phyloP scores from a whole-genome alignment of 192 early-diverging fungal genomes.

The Backusella macrospora region DNA sequence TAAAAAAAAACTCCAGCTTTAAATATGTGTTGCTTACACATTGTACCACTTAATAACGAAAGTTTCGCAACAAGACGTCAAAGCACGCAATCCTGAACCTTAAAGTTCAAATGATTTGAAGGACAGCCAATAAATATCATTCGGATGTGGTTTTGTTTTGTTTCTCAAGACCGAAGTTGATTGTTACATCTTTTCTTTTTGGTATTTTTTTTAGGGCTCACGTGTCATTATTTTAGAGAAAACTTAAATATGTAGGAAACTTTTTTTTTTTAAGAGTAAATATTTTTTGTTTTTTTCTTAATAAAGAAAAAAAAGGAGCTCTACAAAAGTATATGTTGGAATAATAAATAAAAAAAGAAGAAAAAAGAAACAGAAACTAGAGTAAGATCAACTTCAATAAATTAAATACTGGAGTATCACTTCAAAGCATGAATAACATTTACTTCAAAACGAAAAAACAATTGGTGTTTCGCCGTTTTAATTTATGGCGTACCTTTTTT shows the following conservation, averaged over 20 bases:
- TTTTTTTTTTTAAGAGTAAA: not conserved
- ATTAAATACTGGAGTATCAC: too few species aligned
- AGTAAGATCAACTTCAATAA: not conserved
- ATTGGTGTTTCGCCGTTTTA: constrained; percentile 8
- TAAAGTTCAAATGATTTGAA: constrained; percentile 13
- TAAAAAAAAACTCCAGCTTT: not conserved
- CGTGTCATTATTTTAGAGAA: not conserved
- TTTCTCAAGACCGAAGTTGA: constrained; percentile 12
- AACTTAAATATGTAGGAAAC: not conserved
- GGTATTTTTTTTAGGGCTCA: not conserved
- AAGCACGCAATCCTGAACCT: constrained; percentile 23
- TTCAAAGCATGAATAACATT: not conserved
- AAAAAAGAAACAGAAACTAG: not conserved
- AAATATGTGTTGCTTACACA: constrained; percentile 2
- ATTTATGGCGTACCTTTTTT: not conserved
- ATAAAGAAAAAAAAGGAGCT: not conserved
- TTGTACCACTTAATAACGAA: constrained; percentile 7
- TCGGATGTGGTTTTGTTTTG: constrained; percentile 4
- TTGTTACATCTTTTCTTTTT: constrained; percentile 11
- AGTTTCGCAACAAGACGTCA: constrained; percentile 26
- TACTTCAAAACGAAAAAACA: not conserved
- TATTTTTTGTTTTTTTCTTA: too few species aligned
- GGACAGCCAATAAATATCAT: not conserved
- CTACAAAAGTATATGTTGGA: not conserved
- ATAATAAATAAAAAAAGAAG: not conserved